Evolutionary conservation across 2,329 filamentous ascomycete species (phyloP).

Genomic region (Aspergillus sergii): DNA sequence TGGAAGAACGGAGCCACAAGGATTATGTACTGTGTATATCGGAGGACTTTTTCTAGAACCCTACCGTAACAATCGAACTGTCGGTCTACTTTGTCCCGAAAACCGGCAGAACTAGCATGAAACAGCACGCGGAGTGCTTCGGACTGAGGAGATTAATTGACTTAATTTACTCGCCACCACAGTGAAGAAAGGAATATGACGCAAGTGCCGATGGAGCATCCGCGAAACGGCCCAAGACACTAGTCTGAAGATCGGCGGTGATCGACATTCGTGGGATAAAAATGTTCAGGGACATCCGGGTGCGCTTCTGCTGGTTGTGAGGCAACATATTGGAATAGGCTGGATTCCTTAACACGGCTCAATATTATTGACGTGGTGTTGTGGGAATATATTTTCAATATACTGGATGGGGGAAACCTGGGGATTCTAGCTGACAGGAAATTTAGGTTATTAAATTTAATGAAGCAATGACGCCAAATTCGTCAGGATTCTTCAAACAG

Average conservation of each 20-base stretch:
- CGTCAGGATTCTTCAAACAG: not conserved
- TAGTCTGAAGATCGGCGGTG: constrained; percentile 4
- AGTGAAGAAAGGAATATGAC: not conserved
- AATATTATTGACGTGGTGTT: not conserved
- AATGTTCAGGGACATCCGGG: not conserved
- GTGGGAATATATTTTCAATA: not conserved
- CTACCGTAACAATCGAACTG: not conserved
- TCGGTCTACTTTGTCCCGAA: not conserved
- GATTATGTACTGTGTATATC: too few relatives aligned
- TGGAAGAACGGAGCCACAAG: not conserved
- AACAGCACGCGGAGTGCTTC: not conserved
- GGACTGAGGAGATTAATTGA: not conserved
- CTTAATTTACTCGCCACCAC: not conserved
- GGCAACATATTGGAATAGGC: not conserved
- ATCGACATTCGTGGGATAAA: not conserved
- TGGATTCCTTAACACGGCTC: not conserved
- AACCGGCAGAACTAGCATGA: not conserved
- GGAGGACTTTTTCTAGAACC: not conserved
- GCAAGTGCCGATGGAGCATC: not conserved
- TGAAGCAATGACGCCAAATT: not conserved
- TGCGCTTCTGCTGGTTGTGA: too few relatives aligned
- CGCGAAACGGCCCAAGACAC: not conserved
- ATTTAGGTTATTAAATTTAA: not conserved
- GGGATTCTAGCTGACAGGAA: not conserved
- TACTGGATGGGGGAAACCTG: not conserved